Evolutionary conservation across 257 asterid genomes (phyloP), one percentile per base, ranked within the genome.

Genomic region (Euphrasia confusa): DNA sequence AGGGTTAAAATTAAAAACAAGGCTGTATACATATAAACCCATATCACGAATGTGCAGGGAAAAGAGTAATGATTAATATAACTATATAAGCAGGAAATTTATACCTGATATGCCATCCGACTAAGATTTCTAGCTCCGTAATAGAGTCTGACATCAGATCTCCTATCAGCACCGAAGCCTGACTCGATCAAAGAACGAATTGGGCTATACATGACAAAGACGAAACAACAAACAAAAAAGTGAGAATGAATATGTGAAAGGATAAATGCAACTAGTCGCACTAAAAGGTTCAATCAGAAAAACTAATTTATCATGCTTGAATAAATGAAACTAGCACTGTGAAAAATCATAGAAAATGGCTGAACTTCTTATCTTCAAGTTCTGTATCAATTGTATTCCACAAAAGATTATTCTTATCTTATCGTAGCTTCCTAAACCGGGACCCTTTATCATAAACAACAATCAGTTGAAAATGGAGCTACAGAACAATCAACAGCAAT

Each of bases 21-120:
- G 47, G 33, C 3, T 30, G 40, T 26, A 17, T 4, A 17, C 45
- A 13, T 17, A 28, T 37, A 37, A 35, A 39, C 56, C 17, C 49
- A 54, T 52, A 3, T 10, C 63, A 48, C 39, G 45, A 21, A 68
- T 6, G 33, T 60, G 28, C 32, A 48, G 4, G 7, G 24, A 59
- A 50, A 24, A 42, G 52, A 28, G 32, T 47, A 17, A 27, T 75
- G 37, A 17, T 49, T 24, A 14, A 26, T 5, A 28, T 28, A 67
- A 54, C 15, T 13, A 26, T 5, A 28, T 28, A 67, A 54, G 77
- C 44, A 77, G 6, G 47, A 57, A 9, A 32, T 2, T 1, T 21
- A 28, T 28, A 87, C 99, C 96, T 87, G 97, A 74, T 89, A 93
- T 8, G 97, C 99, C 99, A 93, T 89, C 62, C 85, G 76, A 35